Base-by-base conservation (phyloP, 805 yeast species). In the Wickerhamomyces sydowiorum region DNA sequence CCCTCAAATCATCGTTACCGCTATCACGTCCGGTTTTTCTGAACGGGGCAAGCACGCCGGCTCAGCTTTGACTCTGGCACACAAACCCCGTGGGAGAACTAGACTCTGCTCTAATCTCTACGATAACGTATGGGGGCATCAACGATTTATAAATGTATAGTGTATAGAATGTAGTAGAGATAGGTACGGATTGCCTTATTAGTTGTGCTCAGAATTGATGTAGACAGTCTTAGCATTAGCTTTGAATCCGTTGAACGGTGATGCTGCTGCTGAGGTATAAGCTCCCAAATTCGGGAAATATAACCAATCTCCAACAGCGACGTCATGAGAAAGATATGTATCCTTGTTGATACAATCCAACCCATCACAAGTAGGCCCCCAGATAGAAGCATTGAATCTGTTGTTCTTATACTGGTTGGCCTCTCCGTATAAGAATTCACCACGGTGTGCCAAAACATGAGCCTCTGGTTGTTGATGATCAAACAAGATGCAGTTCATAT, bases 331-430 rank as follows among this genome's bases (percentile, higher is more conserved):
- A 54, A 91, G 69, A 28, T 51, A 53, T 45, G 78, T 67, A 29
- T 67, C 69, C 37, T 69, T 61, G 17, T 84, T 61, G 44, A 91
- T 78, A 61, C 95, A 84, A 62, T 91, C 99, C 48, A 91, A 71
- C 3, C 97, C 97, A 65, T 91, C 99, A 67, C 99, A 91, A 17
- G 98, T 91, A 36, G 98, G 99, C 6, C 99, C 99, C 99, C 99
- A 91, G 46, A 93, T 73, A 4, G 96, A 86, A 40, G 75, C 82
- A 35, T 61, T 61, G 48, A 61, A 54, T 33, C 61, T 59, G 31
- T 44, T 7, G 35, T 30, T 31, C 7, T 31, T 10, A 28, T 23
- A 23, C 29, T 41, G 5, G 46, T 31, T 14, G 28, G 39, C 14
- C 33, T 61, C 68, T 41, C 53, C 54, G 51, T 71, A 74, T 46